These are phyloP conservation scores for Taiozyma sp. DNA, from an alignment of 1,139 yeast species.

Conservation along the genomic window DNA sequence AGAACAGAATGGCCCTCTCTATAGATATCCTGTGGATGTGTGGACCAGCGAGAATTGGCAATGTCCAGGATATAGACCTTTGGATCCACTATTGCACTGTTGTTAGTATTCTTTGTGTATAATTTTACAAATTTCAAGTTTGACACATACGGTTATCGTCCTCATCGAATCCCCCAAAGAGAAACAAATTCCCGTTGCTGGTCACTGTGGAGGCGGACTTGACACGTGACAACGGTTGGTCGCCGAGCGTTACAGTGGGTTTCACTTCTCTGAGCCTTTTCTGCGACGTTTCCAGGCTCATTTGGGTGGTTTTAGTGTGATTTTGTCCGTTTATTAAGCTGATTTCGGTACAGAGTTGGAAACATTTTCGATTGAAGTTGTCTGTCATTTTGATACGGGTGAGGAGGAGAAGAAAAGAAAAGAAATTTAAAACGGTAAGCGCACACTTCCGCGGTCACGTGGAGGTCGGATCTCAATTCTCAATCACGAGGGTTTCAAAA, in stretches of 20 bases:
- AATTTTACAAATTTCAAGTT: too few relatives aligned
- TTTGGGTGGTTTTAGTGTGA: background rate
- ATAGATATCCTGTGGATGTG: constrained; percentile 29
- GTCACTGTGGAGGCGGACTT: constrained; percentile 42
- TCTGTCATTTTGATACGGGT: too few relatives aligned
- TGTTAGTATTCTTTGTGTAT: too few relatives aligned
- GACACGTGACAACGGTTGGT: constrained; percentile 33
- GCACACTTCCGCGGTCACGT: too few relatives aligned
- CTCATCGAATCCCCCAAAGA: constrained; percentile 55
- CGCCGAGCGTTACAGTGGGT: constrained; percentile 13
- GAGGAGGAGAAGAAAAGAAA: too few relatives aligned
- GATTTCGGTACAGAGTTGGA: too few relatives aligned
- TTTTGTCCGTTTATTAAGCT: too few relatives aligned
- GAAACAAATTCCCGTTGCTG: constrained; percentile 37
- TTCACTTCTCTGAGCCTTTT: constrained; percentile 1
- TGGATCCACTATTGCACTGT: constrained; percentile 33
- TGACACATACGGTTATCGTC: constrained; percentile 29
- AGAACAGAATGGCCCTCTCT: constrained; percentile 57
- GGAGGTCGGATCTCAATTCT: too few relatives aligned
- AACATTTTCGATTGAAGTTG: too few relatives aligned
- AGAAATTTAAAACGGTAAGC: too few relatives aligned
- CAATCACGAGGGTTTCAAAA: background rate
- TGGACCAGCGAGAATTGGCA: constrained; percentile 37
- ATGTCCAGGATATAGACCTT: constrained; percentile 45
- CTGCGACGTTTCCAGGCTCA: background rate